These are phyloP conservation scores for Pythium aquatile DNA, from an alignment of 352 stramenopile species.

Conservation along the genomic window DNA sequence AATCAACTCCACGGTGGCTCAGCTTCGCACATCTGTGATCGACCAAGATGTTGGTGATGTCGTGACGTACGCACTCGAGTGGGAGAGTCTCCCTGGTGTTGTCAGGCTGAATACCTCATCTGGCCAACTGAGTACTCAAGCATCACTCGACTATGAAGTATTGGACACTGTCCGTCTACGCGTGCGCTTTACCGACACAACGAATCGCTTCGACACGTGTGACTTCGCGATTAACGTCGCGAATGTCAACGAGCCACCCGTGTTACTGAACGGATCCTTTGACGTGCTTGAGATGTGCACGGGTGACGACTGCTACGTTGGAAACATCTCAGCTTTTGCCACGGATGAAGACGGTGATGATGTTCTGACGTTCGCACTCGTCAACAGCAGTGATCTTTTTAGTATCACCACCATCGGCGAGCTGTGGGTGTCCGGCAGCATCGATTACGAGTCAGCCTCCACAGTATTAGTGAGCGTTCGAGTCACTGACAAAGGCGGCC, in stretches of 20 bases:
- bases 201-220: slow-evolving; percentile 35
- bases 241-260: slow-evolving; percentile 45
- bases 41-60: slow-evolving; percentile 28
- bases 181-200: slow-evolving; percentile 45
- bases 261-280: slow-evolving; percentile 40
- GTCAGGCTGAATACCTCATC: slow-evolving; percentile 10
- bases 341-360: slow-evolving; percentile 46
- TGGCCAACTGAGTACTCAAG: slow-evolving; percentile 28
- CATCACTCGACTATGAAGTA: slow-evolving; percentile 42
- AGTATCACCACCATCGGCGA: slow-evolving; percentile 4
- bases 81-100: slow-evolving; percentile 18
- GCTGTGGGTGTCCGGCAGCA: slow-evolving; percentile 19
- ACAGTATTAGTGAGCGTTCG: slow-evolving; percentile 15
- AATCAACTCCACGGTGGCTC: slow-evolving; percentile 13
- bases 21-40: slow-evolving; percentile 12
- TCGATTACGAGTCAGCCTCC: slow-evolving; percentile 30
- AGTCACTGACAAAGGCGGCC: slow-evolving; percentile 33
- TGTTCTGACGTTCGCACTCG: slow-evolving; percentile 34
- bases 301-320: slow-evolving; percentile 41
- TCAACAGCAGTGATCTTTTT: slow-evolving; percentile 24
- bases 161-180: slow-evolving; percentile 36
- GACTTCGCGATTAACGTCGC: slow-evolving; percentile 43
- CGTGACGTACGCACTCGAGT: slow-evolving; percentile 17
- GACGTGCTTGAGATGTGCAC: slow-evolving; percentile 48
- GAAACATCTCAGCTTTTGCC: slow-evolving; percentile 36